Evolutionary conservation across 169 alveolate genomes (phyloP).

Genomic region (Plasmodium ovale): DNA sequence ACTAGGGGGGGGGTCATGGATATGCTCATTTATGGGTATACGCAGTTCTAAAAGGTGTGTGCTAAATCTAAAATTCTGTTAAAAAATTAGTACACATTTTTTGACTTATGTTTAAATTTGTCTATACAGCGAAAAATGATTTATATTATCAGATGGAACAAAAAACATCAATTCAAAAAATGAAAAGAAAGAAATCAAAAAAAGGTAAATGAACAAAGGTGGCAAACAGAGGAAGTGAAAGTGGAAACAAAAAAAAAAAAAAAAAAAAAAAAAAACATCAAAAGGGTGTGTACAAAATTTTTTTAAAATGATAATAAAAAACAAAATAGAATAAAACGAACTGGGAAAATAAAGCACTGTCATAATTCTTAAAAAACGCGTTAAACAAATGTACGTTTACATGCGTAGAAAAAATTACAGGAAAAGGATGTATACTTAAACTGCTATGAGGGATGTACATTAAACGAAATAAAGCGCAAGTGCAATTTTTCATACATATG

Average conservation of each 20-base stretch:
- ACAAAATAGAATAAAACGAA: no score
- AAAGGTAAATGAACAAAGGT: not conserved
- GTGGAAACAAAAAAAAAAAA: not conserved
- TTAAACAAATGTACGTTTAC: not conserved
- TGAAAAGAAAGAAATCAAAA: not conserved
- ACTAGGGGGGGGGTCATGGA: no score
- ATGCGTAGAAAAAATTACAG: not conserved
- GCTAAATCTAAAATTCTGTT: constrained; percentile 72
- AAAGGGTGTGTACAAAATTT: no score
- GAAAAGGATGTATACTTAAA: constrained; percentile 18
- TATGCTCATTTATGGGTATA: no score
- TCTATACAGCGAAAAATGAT: constrained; percentile 53
- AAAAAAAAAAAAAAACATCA: not conserved
- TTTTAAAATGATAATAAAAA: no score
- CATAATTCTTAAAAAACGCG: not conserved
- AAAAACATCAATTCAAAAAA: not conserved
- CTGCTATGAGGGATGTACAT: not conserved
- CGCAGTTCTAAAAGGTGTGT: constrained; percentile 16
- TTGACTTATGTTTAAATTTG: constrained; percentile 25
- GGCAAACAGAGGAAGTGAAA: not conserved
- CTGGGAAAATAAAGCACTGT: no score
- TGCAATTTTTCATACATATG: constrained; percentile 20
- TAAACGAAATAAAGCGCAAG: constrained; percentile 21
- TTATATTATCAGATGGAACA: not conserved
- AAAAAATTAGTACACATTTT: constrained; percentile 21